Evolutionary conservation across 2,329 filamentous ascomycete species (phyloP).

Genomic region (Xylariaceae sp.): DNA sequence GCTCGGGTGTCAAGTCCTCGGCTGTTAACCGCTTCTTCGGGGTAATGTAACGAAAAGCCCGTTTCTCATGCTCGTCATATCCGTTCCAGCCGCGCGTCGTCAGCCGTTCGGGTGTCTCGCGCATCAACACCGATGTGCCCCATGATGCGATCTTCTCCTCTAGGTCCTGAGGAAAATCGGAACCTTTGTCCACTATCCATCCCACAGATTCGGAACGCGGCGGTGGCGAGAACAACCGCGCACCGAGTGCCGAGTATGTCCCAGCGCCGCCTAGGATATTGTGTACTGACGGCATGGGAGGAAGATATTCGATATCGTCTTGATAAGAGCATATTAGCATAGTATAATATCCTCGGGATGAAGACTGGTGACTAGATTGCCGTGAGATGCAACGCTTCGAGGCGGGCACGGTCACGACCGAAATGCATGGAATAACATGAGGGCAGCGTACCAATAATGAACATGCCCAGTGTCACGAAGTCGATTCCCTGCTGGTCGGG

Average conservation of each 20-base stretch:
- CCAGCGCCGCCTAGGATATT: conserved; percentile 86
- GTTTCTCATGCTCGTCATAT: conserved; percentile 66
- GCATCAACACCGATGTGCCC: conserved; percentile 67
- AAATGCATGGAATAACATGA: background rate
- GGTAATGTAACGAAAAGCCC: conserved; percentile 81
- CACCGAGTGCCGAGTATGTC: conserved; percentile 79
- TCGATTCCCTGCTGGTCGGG: conserved; percentile 45
- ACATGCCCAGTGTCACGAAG: conserved; percentile 68
- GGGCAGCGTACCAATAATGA: conserved; percentile 58
- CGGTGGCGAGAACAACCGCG: conserved; percentile 75
- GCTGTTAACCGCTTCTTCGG: conserved; percentile 78
- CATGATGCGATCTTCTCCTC: conserved; percentile 62
- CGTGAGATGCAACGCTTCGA: background rate
- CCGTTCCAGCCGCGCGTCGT: conserved; percentile 94
- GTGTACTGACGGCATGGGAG: conserved; percentile 61
- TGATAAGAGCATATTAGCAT: conserved; percentile 22
- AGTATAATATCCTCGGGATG: background rate
- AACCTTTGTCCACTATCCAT: conserved; percentile 87
- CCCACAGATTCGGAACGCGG: conserved; percentile 63
- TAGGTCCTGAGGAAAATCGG: conserved; percentile 72
- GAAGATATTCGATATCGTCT: conserved; percentile 89
- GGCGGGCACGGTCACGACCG: conserved; percentile 1
- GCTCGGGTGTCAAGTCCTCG: conserved; percentile 57
- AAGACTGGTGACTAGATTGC: background rate
- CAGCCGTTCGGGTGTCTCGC: conserved; percentile 58